Base-by-base conservation (phyloP, 352 stramenopile species). In the Phytophthora pisi region DNA sequence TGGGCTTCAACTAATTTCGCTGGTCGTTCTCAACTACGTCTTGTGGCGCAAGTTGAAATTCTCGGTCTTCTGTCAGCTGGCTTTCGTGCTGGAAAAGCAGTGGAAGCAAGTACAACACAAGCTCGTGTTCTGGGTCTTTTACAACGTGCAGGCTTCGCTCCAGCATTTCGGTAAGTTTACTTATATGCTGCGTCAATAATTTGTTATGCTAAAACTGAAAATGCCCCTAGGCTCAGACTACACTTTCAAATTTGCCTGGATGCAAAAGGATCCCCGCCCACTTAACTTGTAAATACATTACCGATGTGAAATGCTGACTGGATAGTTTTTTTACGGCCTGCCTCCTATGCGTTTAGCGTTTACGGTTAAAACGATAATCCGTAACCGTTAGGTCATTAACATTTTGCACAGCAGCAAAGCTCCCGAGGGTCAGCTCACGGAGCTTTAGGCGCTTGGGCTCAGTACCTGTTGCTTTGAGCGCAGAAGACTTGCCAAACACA, bases 21-120 rank as follows among this genome's bases (percentile, higher is more conserved):
- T 60, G 23, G 42, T 24, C 13, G 15, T 51, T 36, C 24, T 52
- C 10, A 52, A 52, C 9, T 34, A 18, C 16, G 46, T 58, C 5
- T 13, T 58, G 15, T 58, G 52, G 52, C 52, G 26, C 6, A 58
- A 34, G 40, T 30, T 57, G 51, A 7, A 16, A 10, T 43, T 45
- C 40, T 57, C 51, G 9, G 51, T 30, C 8, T 57, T 30, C 4
- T 9, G 3, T 18, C 28, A 45, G 18, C n/a, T 57, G 13, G 8
- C 51, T 11, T 57, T 57, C 15, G 51, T 57, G 18, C 31, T 57
- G n/a, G 51, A 58, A 16, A 58, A 28, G 7, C 31, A 46, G 20
- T 18, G 7, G 16, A 30, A 16, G 5, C 51, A 28, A 47, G 51
- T 58, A 18, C 51, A 58, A 2, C 13, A 58, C 30, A 42, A 18